phyloP scores from a whole-genome alignment of 2,329 filamentous ascomycete species.

The Aspergillus fumigatiaffinis region DNA sequence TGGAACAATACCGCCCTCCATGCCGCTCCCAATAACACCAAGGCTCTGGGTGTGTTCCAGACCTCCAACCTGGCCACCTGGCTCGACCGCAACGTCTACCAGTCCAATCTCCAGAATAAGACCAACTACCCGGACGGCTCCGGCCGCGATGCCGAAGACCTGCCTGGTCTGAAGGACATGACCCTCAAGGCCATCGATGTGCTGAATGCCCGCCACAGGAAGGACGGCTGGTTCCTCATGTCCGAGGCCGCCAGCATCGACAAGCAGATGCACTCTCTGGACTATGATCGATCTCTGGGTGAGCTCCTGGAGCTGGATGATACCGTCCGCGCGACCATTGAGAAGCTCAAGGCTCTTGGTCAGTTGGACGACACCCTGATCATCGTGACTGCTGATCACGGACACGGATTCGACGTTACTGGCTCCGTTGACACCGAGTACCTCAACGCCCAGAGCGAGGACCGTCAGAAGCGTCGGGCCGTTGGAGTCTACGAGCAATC shows the following conservation, averaged over 20 bases:
- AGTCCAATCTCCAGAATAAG: slow-evolving; percentile 61
- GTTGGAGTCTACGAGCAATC: slow-evolving; percentile 70
- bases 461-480: slow-evolving; percentile 71
- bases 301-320: slow-evolving; percentile 84
- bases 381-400: slow-evolving; percentile 81
- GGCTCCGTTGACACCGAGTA: slow-evolving; percentile 78
- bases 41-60: slow-evolving; percentile 74
- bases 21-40: slow-evolving; percentile 54
- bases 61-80: slow-evolving; percentile 73
- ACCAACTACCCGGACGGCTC: slow-evolving; percentile 67
- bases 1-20: slow-evolving; percentile 70
- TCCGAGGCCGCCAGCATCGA: slow-evolving; percentile 80
- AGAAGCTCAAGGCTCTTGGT: slow-evolving; percentile 62
- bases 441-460: slow-evolving; percentile 59
- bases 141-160: slow-evolving; percentile 62
- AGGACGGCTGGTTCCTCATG: slow-evolving; percentile 83
- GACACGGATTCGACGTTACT: slow-evolving; percentile 84
- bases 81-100: slow-evolving; percentile 81
- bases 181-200: slow-evolving; percentile 81
- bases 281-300: slow-evolving; percentile 80
- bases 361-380: slow-evolving; percentile 73
- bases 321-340: slow-evolving; percentile 70
- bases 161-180: slow-evolving; percentile 85
- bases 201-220: slow-evolving; percentile 60
- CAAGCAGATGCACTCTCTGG: slow-evolving; percentile 83